These are phyloP conservation scores for Neostapfia colusana DNA, from an alignment of 176 grass and related monocot species.

Conservation along the genomic window DNA sequence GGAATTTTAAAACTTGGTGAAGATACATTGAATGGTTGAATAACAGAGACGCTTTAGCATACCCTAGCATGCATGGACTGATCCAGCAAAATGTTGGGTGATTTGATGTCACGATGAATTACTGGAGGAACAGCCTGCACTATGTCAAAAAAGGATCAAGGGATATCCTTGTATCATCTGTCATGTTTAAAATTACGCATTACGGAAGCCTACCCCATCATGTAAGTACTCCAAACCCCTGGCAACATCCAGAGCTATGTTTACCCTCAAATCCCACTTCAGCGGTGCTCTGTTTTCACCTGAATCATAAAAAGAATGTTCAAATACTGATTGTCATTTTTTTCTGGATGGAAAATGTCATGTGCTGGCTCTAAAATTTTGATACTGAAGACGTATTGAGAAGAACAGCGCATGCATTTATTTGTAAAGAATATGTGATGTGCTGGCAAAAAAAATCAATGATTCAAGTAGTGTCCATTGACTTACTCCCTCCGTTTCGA, in stretches of 20 bases:
- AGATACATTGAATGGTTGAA: background rate
- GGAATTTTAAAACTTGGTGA: background rate
- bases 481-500: too few species aligned
- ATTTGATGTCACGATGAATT: conserved; percentile 91
- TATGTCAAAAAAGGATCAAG: conserved; percentile 46
- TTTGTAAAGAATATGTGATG: conserved; percentile 3
- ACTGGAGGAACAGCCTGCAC: conserved; percentile 91
- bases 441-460: conserved; percentile 10
- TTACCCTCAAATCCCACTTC: conserved; percentile 80
- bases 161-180: conserved; percentile 1
- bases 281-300: conserved; percentile 63
- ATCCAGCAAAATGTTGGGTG: conserved; percentile 91
- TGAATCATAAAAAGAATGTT: conserved; percentile 43
- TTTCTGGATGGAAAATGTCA: background rate
- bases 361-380: background rate
- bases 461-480: background rate
- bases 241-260: conserved; percentile 95
- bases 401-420: background rate
- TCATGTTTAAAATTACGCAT: conserved; percentile 21
- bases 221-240: conserved; percentile 94
- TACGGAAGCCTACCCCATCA: conserved; percentile 71
- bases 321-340: conserved; percentile 13
- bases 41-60: conserved; percentile 37
- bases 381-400: conserved; percentile 2
- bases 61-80: conserved; percentile 87